These are phyloP conservation scores for Penicillium polonicum DNA, from an alignment of 2,329 filamentous ascomycete genomes.

Conservation along the genomic window DNA sequence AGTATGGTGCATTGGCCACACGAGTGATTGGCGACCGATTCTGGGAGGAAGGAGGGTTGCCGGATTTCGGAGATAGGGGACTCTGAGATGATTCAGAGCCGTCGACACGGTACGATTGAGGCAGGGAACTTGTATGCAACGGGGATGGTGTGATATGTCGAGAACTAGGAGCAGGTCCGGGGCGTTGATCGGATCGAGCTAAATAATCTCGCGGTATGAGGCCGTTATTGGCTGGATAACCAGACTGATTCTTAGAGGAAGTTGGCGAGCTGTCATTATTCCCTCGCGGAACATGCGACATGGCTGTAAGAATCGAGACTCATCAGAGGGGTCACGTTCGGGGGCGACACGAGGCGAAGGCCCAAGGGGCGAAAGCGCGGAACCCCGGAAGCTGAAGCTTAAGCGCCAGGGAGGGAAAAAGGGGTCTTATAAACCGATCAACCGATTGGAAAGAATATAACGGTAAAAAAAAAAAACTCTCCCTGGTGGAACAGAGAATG, in stretches of 20 bases:
- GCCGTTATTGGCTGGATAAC: slow-evolving; percentile 24
- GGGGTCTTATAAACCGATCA: slow-evolving; percentile 17
- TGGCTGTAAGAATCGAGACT: slow-evolving; percentile 27
- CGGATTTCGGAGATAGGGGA: slow-evolving; percentile 27
- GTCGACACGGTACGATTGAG: slow-evolving; percentile 21
- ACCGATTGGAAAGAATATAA: slow-evolving; percentile 4
- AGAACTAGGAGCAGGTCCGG: slow-evolving; percentile 23
- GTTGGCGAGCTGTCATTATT: slow-evolving; percentile 24
- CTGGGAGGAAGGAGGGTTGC: slow-evolving; percentile 22
- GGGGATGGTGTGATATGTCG: slow-evolving; percentile 33
- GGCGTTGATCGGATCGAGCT: slow-evolving; percentile 30
- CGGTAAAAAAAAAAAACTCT: not conserved
- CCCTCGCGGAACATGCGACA: slow-evolving; percentile 37
- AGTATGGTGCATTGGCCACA: slow-evolving; percentile 32
- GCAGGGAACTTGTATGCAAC: slow-evolving; percentile 31
- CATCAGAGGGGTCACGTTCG: slow-evolving; percentile 21
- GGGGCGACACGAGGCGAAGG: slow-evolving; percentile 16
- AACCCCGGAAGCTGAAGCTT: slow-evolving; percentile 21
- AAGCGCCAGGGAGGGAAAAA: slow-evolving; percentile 7
- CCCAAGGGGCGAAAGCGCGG: slow-evolving; percentile 15
- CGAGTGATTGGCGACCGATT: slow-evolving; percentile 24
- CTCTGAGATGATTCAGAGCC: slow-evolving; percentile 27
- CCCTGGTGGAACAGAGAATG: not conserved
- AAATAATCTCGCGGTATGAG: slow-evolving; percentile 40
- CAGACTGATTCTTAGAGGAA: slow-evolving; percentile 14